Base-by-base conservation (phyloP, 225 moss, liverwort and hornwort genomes). In the Pseudisothecium myosuroides region DNA sequence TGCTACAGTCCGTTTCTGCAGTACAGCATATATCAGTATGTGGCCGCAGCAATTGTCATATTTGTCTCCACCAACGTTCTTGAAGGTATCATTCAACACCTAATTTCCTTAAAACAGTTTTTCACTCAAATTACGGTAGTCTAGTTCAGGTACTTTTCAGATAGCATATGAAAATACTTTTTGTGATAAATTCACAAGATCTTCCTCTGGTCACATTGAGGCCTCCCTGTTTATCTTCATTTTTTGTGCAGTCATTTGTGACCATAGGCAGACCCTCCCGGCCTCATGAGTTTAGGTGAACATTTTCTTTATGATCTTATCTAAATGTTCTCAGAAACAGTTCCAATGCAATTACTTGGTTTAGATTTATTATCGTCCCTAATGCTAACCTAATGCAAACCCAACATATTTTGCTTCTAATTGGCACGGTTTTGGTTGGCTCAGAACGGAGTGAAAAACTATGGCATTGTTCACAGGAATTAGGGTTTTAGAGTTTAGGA, bases 31-130 rank as follows among this genome's bases (percentile, higher is more conserved):
- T 92, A 91, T 86, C 94, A 93, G 68, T 95, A 95, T 52, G 86
- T 93, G 37, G 55, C 90, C 36, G 92, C 92, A 63, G 93, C 94
- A 73, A 56, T 91, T 63, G 50, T 93, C 75, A 91, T 93, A 86
- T 95, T 95, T 86, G 93, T 95, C 83, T 95, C 94, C 31, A 95
- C 94, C 45, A 95, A 95, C 67, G 81, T 93, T 68, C 92, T 95
- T 77, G 94, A 95, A 95, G 94, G 94, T 91, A 93, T 60, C 61
- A 28, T 74, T 75, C 34, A 80, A 43, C 18, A 73, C 73, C 50
- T 43, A 2, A 22, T 19, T 47, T 66, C 19, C n/a, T 55, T 45
- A 2, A 17, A 43, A 15, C 32, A 31, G 0, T 9, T 22, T 62
- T 23, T 12, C 83, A 34, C 50, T 65, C 4, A 5, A 50, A 17